Base-by-base conservation (phyloP, 352 stramenopile species). In the Phytophthora hybrid region DNA sequence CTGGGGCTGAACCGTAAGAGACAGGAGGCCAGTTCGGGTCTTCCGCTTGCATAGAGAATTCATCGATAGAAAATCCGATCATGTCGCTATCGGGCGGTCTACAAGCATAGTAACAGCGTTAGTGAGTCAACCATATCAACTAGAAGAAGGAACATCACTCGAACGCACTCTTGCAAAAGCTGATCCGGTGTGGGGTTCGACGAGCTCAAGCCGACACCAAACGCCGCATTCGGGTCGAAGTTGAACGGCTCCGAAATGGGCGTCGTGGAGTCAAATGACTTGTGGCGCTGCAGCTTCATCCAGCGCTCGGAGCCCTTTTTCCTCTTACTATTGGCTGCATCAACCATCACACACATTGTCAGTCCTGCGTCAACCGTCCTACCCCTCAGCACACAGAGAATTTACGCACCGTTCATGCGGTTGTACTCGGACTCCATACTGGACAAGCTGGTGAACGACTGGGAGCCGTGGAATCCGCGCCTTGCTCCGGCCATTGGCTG, bases 391-490 rank as follows among this genome's bases (percentile, higher is more conserved):
- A n/a, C 34, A 54, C 5, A 32, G 21, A 11, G 16, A 5, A 44
- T 44, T 11, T 44, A 44, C 29, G 55, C 41, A 80, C 84, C 69
- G 61, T 77, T 78, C 32, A 83, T 84, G 10, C 85, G 78, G 47
- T 80, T 77, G 63, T 86, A 84, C 55, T 93, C 85, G 18, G 72
- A 82, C 69, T 93, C 85, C 87, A 94, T 94, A 52, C 76, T 93
- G 13, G 87, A 85, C 32, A 94, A 70, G 31, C 73, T 90, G 37
- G 87, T 93, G 66, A 91, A 92, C 34, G 87, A 94, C 59, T 87
- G 82, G 26, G 87, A 94, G 29, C 78, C 82, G 66, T 93, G 85
- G 9, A 94, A 74, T 53, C 68, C 81, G 2, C 85, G 84, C 19
- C 76, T 54, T 44, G 64, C 66, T 49, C 64, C 68, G 10, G 61